Evolutionary conservation across 352 stramenopile genomes (phyloP).

Genomic region (Pythium apleroticum): DNA sequence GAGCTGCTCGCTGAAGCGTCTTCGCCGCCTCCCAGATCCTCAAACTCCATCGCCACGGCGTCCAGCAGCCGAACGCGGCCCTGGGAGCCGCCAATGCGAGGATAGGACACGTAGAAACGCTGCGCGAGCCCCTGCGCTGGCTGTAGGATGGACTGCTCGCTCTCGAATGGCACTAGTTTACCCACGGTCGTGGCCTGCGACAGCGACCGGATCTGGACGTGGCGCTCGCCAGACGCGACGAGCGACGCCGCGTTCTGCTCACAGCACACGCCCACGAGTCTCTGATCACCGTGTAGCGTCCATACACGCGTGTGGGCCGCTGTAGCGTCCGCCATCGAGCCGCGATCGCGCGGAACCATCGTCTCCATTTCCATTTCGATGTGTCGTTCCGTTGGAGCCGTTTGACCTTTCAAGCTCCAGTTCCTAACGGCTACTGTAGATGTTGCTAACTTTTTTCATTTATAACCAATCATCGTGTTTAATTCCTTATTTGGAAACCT

Average conservation of each 20-base stretch:
- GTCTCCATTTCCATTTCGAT: slow-evolving; percentile 7
- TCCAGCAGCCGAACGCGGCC: slow-evolving; percentile 14
- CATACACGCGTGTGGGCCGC: neutral
- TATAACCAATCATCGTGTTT: neutral
- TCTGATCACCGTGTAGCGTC: slow-evolving; percentile 25
- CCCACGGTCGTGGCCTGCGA: slow-evolving; percentile 5
- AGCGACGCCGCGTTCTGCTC: slow-evolving; percentile 10
- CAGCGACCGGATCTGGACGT: slow-evolving; percentile 21
- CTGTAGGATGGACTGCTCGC: slow-evolving; percentile 1
- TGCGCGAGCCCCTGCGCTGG: neutral
- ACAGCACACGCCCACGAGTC: slow-evolving; percentile 13
- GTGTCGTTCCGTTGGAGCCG: neutral
- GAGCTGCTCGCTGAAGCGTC: neutral
- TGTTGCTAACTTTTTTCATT: neutral
- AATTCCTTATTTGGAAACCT: neutral
- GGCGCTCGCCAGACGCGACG: slow-evolving; percentile 18
- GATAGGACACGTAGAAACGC: slow-evolving; percentile 16
- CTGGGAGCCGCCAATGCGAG: neutral
- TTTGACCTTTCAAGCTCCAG: slow-evolving; percentile 24
- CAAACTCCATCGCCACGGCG: slow-evolving; percentile 13
- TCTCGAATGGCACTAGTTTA: slow-evolving; percentile 21
- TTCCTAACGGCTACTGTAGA: slow-evolving; percentile 13
- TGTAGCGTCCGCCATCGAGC: neutral
- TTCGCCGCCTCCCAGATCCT: neutral
- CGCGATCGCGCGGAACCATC: neutral